Conservation (phyloP, 208 protist genomes). For the Polymyxa betae region DNA sequence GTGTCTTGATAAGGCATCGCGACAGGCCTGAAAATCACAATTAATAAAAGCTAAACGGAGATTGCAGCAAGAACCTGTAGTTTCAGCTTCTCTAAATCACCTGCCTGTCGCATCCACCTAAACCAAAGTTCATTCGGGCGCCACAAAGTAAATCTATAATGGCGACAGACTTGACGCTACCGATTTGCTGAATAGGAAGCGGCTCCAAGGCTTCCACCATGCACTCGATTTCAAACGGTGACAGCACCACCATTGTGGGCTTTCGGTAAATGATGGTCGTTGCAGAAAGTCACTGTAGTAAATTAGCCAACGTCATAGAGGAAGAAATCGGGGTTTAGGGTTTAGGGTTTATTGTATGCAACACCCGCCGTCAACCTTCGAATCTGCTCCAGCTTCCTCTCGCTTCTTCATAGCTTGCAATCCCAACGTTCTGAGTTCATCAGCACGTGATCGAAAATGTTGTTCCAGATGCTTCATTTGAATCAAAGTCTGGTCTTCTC, state of each 20-base stretch:
- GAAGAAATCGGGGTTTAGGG: no score
- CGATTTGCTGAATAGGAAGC: not conserved
- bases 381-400: not conserved
- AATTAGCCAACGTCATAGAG: no score
- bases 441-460: not conserved
- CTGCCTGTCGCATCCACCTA: conserved; percentile 32
- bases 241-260: not conserved
- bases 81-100: not conserved
- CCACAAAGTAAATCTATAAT: no score
- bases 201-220: not conserved
- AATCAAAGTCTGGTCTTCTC: not conserved
- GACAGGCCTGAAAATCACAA: not conserved
- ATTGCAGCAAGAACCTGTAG: not conserved
- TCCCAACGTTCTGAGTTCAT: not conserved
- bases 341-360: no score
- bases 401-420: conserved; percentile 19
- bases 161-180: not conserved
- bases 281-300: no score
- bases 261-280: no score
- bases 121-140: not conserved
- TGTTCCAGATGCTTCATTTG: not conserved
- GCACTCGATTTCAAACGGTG: not conserved
- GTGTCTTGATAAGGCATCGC: conserved; percentile 7
- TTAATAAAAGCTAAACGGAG: not conserved
- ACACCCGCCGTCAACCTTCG: not conserved